These are phyloP conservation scores for Hymenoscyphus fructigenus DNA, from an alignment of 2,329 filamentous ascomycete species.

Conservation along the genomic window DNA sequence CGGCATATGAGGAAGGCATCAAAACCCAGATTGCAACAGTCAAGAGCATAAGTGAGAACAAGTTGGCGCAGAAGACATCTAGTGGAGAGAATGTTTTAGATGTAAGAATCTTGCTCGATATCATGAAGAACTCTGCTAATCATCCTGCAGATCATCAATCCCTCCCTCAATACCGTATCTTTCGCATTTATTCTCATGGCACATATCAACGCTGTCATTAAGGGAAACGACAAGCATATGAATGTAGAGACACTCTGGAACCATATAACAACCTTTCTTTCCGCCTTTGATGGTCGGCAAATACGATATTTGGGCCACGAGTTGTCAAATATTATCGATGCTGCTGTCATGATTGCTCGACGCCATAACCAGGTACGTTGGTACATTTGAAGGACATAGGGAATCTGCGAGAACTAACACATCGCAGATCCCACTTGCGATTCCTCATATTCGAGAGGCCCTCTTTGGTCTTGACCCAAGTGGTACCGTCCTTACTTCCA, in stretches of 20 bases:
- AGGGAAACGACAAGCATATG: constrained; percentile 29
- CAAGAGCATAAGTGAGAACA: constrained; percentile 38
- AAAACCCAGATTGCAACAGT: constrained; percentile 40
- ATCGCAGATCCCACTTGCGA: constrained; percentile 27
- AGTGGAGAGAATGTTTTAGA: constrained; percentile 40
- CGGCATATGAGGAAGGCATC: constrained; percentile 45
- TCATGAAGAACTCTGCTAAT: constrained; percentile 9
- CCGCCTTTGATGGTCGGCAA: constrained; percentile 52
- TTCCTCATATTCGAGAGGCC: constrained; percentile 41
- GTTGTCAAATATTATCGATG: constrained; percentile 46
- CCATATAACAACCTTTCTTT: constrained; percentile 42
- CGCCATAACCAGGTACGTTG: constrained; percentile 26
- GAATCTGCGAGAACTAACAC: constrained; percentile 16
- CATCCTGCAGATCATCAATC: constrained; percentile 42
- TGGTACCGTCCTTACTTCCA: constrained; percentile 63
- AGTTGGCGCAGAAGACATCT: constrained; percentile 36
- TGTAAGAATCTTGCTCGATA: constrained; percentile 30
- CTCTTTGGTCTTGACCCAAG: constrained; percentile 67
- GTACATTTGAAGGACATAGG: background rate
- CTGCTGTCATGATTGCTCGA: constrained; percentile 29
- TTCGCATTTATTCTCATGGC: constrained; percentile 56
- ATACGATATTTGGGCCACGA: constrained; percentile 52
- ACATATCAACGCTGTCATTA: constrained; percentile 43
- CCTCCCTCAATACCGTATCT: constrained; percentile 56
- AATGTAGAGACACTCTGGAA: constrained; percentile 44